A percentile compares a stretch with the other conserved stretches of the same genome.
Conservation (phyloP, 2,329 filamentous ascomycete genomes). For the Penicillium sp. region DNA sequence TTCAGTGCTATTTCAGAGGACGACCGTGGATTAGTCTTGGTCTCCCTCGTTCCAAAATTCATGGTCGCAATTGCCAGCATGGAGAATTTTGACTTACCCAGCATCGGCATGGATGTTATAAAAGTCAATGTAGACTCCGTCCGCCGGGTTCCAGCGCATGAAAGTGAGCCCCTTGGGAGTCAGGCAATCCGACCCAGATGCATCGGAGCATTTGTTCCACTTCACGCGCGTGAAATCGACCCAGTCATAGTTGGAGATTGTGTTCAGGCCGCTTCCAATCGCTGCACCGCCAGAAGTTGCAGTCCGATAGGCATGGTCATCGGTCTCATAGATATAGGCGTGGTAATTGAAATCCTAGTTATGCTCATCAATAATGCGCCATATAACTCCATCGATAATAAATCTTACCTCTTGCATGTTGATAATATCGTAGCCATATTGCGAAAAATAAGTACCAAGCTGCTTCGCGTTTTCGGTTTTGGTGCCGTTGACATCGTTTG, state of each 20-base stretch:
- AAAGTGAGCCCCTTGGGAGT: slow-evolving; percentile 72
- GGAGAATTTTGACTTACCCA: slow-evolving; percentile 40
- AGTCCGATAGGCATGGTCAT: slow-evolving; percentile 55
- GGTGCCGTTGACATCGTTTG: slow-evolving; percentile 63
- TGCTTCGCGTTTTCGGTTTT: slow-evolving; percentile 59
- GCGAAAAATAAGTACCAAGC: slow-evolving; percentile 60
- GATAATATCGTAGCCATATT: slow-evolving; percentile 63
- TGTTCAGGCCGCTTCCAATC: slow-evolving; percentile 67
- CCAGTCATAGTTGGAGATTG: slow-evolving; percentile 61
- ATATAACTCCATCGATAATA: background rate
- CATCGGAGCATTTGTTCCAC: slow-evolving; percentile 57
- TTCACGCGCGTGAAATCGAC: slow-evolving; percentile 58
- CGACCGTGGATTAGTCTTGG: background rate
- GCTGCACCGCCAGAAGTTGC: slow-evolving; percentile 65
- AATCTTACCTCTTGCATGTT: slow-evolving; percentile 61
- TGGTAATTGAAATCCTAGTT: slow-evolving; percentile 67
- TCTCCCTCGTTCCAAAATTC: too few species aligned
- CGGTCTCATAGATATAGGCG: slow-evolving; percentile 62
- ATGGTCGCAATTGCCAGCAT: too few species aligned
- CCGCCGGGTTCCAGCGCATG: slow-evolving; percentile 59
- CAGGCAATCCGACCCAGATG: slow-evolving; percentile 61
- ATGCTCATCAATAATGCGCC: background rate
- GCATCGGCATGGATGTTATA: slow-evolving; percentile 71
- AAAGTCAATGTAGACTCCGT: slow-evolving; percentile 60
- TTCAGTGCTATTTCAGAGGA: slow-evolving; percentile 39